Percentiles rank a stretch among this genome's conserved stretches.
These are phyloP conservation scores for Apiospora kogelbergensis DNA, from an alignment of 2,329 filamentous ascomycete species.

Conservation along the genomic window DNA sequence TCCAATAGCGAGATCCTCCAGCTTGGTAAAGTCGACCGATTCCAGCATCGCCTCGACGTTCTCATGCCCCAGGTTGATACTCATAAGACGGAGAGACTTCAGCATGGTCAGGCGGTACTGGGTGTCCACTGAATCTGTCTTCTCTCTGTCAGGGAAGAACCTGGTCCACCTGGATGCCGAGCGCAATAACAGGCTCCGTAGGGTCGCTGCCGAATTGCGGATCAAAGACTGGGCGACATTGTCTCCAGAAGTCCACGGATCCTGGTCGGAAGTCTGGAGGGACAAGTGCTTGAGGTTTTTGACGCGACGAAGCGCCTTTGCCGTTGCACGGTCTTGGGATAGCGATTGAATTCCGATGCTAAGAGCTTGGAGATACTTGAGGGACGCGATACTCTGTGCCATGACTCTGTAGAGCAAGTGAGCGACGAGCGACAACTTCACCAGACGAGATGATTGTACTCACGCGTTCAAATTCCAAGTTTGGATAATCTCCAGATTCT, in stretches of 20 bases:
- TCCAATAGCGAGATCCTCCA: neutral
- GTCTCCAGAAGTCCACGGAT: too few relatives aligned
- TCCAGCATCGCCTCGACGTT: neutral
- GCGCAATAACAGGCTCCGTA: neutral
- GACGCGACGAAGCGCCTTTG: neutral
- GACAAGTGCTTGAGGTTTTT: conserved; percentile 10
- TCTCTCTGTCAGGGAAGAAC: neutral
- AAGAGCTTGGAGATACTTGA: conserved; percentile 12
- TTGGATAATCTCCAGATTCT: conserved; percentile 10
- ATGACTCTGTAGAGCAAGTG: conserved; percentile 3
- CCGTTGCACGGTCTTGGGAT: neutral
- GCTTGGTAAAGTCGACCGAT: neutral
- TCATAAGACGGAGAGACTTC: neutral
- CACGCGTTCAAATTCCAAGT: conserved; percentile 6
- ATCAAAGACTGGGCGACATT: neutral
- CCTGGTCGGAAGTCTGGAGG: neutral
- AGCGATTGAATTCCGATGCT: neutral
- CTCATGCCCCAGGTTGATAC: neutral
- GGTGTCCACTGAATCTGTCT: neutral
- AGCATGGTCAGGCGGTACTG: neutral
- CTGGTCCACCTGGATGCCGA: too few relatives aligned
- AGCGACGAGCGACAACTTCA: too few relatives aligned
- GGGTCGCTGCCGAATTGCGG: conserved; percentile 11
- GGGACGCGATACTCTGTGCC: conserved; percentile 6
- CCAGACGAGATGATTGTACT: neutral